phyloP scores from a whole-genome alignment of 176 grass and related monocot genomes.

The maize (Zea mays) region Zm-B73-REFERENCE-NAM-5.0 NC_050097.1:195063001-195063500 shows the following conservation, averaged over 20 bases:
- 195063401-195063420: conserved; percentile 1
- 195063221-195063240: background rate
- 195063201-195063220: conserved; percentile 17
- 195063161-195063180: background rate
- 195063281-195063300: conserved; percentile 11
- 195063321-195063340: conserved; percentile 8
- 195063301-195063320: background rate
- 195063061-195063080: conserved; percentile 15
- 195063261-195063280: background rate
- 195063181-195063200: background rate
- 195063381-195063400: conserved; percentile 6
- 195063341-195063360: background rate
- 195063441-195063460: background rate
- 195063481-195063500: background rate
- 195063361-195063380: conserved; percentile 5
- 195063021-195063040: too few species aligned
- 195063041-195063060: too few species aligned
- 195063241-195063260: background rate
- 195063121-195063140: background rate
- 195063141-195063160: background rate
- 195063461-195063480: background rate
- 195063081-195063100: background rate
- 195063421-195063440: conserved; percentile 5
- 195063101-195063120: conserved; percentile 16
- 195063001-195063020: too few species aligned